phyloP scores from a whole-genome alignment of 1,139 yeast genomes.

The Candida dubliniensis region DNA sequence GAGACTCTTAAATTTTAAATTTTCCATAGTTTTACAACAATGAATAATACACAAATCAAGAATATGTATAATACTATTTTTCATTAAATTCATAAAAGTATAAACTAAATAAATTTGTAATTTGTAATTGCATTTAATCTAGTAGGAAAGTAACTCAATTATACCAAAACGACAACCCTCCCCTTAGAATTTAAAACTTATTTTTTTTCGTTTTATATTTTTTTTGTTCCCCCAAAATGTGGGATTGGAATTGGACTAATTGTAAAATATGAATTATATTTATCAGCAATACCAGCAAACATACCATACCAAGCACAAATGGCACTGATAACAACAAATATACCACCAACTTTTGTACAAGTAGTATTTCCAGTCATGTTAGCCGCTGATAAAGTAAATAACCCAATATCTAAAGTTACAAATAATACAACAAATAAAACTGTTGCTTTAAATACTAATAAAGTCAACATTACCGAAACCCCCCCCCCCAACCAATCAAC shows the following conservation, averaged over 20 bases:
- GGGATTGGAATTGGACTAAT: conserved; percentile 1
- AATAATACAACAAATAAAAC: conserved; percentile 39
- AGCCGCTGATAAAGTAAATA: conserved; percentile 44
- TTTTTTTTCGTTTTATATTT: too few species aligned
- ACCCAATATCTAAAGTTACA: conserved; percentile 37
- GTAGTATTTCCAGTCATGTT: conserved; percentile 33
- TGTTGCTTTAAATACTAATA: conserved; percentile 46
- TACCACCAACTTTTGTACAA: conserved; percentile 44
- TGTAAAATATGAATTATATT: conserved; percentile 1
- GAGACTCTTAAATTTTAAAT: too few species aligned
- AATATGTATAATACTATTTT: too few species aligned
- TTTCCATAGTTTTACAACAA: too few species aligned
- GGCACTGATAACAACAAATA: conserved; percentile 41
- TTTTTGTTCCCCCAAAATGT: background rate
- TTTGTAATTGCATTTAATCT: too few species aligned
- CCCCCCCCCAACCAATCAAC: conserved; percentile 51
- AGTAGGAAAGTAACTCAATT: too few species aligned
- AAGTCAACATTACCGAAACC: conserved; percentile 40
- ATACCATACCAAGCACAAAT: conserved; percentile 44
- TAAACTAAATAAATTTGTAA: too few species aligned
- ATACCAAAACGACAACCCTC: too few species aligned
- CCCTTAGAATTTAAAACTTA: too few species aligned
- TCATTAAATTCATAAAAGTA: too few species aligned
- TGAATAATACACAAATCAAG: too few species aligned
- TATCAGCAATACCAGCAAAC: conserved; percentile 33